phyloP scores from a whole-genome alignment of 2,329 filamentous ascomycete species.

The Colletotrichum sublineola region DNA sequence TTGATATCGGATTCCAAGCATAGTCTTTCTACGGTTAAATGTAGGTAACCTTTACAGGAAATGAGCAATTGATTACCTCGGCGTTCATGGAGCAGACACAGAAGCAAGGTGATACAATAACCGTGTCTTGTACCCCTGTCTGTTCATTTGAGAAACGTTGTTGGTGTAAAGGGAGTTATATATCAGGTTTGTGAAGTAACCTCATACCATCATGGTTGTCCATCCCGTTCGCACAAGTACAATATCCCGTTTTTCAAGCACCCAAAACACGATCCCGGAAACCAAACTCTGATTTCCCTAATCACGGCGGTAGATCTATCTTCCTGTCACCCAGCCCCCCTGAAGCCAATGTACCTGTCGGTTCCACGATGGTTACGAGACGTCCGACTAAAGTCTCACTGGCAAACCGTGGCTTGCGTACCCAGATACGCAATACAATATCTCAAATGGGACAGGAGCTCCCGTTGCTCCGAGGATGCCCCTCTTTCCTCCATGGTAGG shows the following conservation, averaged over 20 bases:
- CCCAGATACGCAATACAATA: neutral
- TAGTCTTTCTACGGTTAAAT: neutral
- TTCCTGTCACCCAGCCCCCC: neutral
- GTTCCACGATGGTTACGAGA: neutral
- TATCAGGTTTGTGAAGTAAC: too few relatives aligned
- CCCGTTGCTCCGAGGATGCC: neutral
- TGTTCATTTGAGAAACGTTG: neutral
- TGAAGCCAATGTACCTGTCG: neutral
- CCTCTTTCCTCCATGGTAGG: neutral
- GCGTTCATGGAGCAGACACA: neutral
- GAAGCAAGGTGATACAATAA: neutral
- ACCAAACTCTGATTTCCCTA: neutral
- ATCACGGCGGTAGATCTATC: too few relatives aligned
- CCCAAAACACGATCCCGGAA: neutral
- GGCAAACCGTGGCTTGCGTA: neutral
- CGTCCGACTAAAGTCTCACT: neutral
- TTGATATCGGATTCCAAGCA: neutral
- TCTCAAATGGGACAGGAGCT: neutral
- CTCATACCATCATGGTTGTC: neutral
- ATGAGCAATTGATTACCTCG: neutral
- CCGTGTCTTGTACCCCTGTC: neutral
- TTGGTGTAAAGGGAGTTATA: neutral
- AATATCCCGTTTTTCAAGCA: neutral
- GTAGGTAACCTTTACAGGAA: neutral
- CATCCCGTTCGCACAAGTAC: neutral